Percentiles rank a stretch among this genome's conserved stretches.
phyloP scores from a whole-genome alignment of 805 yeast genomes.

The Scheffersomyces ergatensis region DNA sequence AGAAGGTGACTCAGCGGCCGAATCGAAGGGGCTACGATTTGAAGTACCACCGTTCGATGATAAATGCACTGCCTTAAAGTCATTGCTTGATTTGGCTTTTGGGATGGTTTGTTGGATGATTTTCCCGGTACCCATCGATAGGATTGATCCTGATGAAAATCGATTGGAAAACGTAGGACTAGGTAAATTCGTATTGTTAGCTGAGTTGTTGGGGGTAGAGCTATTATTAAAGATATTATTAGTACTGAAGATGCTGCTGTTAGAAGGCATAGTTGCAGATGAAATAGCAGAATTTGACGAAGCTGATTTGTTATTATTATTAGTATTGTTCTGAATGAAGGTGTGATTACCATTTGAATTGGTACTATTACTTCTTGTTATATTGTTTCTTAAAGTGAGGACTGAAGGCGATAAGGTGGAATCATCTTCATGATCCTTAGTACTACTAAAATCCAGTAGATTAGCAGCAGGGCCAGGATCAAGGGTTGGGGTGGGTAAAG shows the following conservation, averaged over 20 bases:
- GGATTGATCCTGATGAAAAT: conserved; percentile 34
- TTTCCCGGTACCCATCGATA: conserved; percentile 44
- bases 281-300: neutral
- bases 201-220: neutral
- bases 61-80: conserved; percentile 7
- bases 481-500: conserved; percentile 63
- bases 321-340: too few species aligned
- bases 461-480: conserved; percentile 33
- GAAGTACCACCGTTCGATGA: neutral
- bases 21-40: conserved; percentile 1
- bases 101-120: conserved; percentile 27
- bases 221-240: neutral
- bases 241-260: neutral
- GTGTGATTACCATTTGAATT: conserved; percentile 11
- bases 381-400: neutral
- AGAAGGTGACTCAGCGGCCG: neutral
- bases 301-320: neutral
- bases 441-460: neutral
- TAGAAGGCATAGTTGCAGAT: neutral
- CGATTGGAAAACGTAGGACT: conserved; percentile 32
- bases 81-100: conserved; percentile 6
- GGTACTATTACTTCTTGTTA: neutral
- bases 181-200: conserved; percentile 6
- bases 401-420: neutral
- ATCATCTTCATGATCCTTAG: neutral